Evolutionary conservation across 306 rosid species (phyloP), one percentile per base, ranked within the genome.

Genomic region (Geum urbanum): DNA sequence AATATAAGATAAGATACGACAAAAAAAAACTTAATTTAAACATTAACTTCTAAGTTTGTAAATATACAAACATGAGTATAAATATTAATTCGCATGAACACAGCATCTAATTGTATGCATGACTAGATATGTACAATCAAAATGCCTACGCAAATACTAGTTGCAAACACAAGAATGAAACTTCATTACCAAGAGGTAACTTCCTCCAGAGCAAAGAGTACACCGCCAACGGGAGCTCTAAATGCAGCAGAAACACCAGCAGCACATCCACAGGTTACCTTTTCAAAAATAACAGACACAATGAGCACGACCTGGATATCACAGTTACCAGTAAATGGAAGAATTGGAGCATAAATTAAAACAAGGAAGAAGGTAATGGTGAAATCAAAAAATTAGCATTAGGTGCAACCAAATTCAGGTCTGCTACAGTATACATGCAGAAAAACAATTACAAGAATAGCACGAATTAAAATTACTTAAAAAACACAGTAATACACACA

Each of bases 191-290:
- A 94, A 57, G 98, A 94, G 55, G 98, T 90, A 73, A 91, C 97
- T 85, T 94, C 98, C 80, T 94, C 98, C 82, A 94, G 67, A 52
- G 98, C 98, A 87, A 94, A 94, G 80, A 94, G 82, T 37, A 94
- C 98, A 67, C 98, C 98, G 52, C 98, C 98, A 66, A 94, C 96
- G 1, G 98, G 98, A 79, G 98, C 98, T 84, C 98, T 87, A 79
- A 94, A 94, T 76, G 98, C 96, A 60, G 98, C 98, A 67, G 97
- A 96, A 61, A 94, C 96, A 77, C 98, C 97, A 71, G 98, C 96
- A 71, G 98, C 98, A 83, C 96, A 94, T 45, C 98, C 98, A 85
- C 98, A 94, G 67, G 98, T 94, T 67, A 92, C 98, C 98, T 92
- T 86, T 74, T 76, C 79, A 70, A 85, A 66, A 77, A 45, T 61